A percentile compares a stretch with the other conserved stretches of the same genome.
Conservation (phyloP, 208 protist species). For the Trypanosoma cruzi region DNA sequence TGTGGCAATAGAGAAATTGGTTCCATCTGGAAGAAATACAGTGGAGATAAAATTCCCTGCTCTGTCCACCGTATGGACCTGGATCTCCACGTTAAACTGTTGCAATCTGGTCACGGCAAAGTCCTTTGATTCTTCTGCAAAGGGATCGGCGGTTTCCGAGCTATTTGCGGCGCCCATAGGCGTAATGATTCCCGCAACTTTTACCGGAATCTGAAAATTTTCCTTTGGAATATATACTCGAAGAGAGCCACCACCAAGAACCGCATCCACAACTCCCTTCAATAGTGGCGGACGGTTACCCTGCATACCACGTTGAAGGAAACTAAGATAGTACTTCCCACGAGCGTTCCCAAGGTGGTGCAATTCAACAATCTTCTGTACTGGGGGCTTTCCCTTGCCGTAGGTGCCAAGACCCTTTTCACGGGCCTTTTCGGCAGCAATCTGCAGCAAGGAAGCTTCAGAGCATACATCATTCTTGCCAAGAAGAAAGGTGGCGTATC, state of each 20-base stretch:
- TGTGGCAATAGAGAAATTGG: slow-evolving; percentile 69
- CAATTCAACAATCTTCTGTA: slow-evolving; percentile 76
- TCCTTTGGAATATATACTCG: slow-evolving; percentile 89
- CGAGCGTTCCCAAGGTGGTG: slow-evolving; percentile 79
- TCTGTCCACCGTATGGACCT: slow-evolving; percentile 83
- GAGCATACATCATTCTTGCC: slow-evolving; percentile 75
- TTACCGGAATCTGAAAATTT: slow-evolving; percentile 87
- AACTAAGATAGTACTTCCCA: slow-evolving; percentile 87
- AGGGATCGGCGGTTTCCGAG: slow-evolving; percentile 51
- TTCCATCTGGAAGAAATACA: slow-evolving; percentile 62
- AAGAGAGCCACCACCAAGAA: slow-evolving; percentile 80
- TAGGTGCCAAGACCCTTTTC: slow-evolving; percentile 51
- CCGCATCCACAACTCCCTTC: slow-evolving; percentile 77
- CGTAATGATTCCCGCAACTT: slow-evolving; percentile 82
- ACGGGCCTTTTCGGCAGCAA: slow-evolving; percentile 62
- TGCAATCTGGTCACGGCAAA: slow-evolving; percentile 67
- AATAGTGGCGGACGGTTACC: slow-evolving; percentile 71
- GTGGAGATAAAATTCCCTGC: slow-evolving; percentile 87
- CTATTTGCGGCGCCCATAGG: slow-evolving; percentile 51
- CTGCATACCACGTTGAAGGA: slow-evolving; percentile 90
- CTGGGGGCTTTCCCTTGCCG: slow-evolving; percentile 34
- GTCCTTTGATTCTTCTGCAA: slow-evolving; percentile 77
- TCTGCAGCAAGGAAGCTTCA: slow-evolving; percentile 56
- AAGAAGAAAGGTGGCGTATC: slow-evolving; percentile 83
- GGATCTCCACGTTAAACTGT: slow-evolving; percentile 83